Conservation (phyloP, 768 basidiomycete genomes). For the Lentinula aciculospora region DNA sequence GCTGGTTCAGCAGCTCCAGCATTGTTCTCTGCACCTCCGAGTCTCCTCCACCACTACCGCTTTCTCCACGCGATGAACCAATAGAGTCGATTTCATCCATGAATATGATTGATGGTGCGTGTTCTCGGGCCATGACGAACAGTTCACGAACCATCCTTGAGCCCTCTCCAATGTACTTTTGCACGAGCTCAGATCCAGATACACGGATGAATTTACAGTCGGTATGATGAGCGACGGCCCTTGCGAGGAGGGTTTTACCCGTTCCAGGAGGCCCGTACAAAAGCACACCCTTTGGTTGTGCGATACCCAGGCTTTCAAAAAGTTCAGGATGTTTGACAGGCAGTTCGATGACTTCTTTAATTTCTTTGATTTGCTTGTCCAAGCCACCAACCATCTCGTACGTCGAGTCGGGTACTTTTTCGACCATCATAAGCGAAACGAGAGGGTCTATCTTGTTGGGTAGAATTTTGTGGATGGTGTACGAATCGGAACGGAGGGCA, state of each 20-base stretch:
- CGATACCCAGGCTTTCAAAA: conserved; percentile 75
- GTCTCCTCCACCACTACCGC: conserved; percentile 43
- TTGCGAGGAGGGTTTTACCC: conserved; percentile 69
- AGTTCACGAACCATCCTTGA: conserved; percentile 75
- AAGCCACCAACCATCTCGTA: conserved; percentile 99
- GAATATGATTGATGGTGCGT: conserved; percentile 79
- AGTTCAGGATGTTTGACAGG: conserved; percentile 80
- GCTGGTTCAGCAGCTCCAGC: conserved; percentile 60
- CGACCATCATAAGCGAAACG: conserved; percentile 99
- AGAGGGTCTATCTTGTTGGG: conserved; percentile 98
- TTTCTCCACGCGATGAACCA: conserved; percentile 64
- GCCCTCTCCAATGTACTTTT: conserved; percentile 81
- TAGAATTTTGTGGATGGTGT: conserved; percentile 93
- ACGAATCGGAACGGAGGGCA: conserved; percentile 92
- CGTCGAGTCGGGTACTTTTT: conserved; percentile 98
- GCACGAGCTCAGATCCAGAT: conserved; percentile 67
- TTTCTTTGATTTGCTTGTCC: conserved; percentile 99
- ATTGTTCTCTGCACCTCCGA: conserved; percentile 65
- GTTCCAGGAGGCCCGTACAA: conserved; percentile 77
- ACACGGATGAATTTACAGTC: conserved; percentile 82
- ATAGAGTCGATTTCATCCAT: conserved; percentile 86
- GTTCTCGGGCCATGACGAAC: conserved; percentile 80
- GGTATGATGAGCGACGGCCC: conserved; percentile 79
- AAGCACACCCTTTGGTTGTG: conserved; percentile 75
- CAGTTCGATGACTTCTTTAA: conserved; percentile 79